A percentile compares a stretch with the other conserved stretches of the same genome.
These are phyloP conservation scores for Rutstroemia sp. DNA, from an alignment of 2,329 filamentous ascomycete species.

Conservation along the genomic window DNA sequence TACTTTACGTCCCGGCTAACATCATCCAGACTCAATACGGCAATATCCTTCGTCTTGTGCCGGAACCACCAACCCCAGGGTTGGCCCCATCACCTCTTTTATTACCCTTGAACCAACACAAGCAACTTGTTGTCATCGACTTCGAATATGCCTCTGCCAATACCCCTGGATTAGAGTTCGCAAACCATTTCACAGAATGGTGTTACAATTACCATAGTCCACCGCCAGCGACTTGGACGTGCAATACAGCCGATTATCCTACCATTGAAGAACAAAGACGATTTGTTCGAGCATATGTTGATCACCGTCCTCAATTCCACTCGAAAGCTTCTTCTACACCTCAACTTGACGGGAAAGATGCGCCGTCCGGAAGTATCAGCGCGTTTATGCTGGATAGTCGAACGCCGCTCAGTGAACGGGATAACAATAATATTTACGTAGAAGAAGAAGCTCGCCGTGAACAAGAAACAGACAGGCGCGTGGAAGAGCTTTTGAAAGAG, in stretches of 20 bases:
- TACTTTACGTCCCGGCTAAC: constrained; percentile 7
- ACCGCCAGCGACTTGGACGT: constrained; percentile 51
- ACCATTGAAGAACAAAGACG: constrained; percentile 71
- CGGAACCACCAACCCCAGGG: constrained; percentile 42
- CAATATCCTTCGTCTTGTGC: constrained; percentile 75
- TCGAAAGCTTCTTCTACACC: constrained; percentile 36
- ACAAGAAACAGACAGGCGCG: constrained; percentile 56
- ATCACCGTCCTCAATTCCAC: constrained; percentile 65
- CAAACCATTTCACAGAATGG: constrained; percentile 98
- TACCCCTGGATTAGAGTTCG: constrained; percentile 79
- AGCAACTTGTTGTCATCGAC: constrained; percentile 93
- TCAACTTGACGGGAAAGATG: constrained; percentile 26
- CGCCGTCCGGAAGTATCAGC: constrained; percentile 19
- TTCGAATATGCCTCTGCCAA: constrained; percentile 97
- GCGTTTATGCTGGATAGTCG: constrained; percentile 77
- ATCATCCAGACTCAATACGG: constrained; percentile 81
- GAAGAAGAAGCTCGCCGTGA: constrained; percentile 58
- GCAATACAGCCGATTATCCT: constrained; percentile 66
- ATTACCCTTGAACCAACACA: constrained; percentile 86
- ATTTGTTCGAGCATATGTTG: constrained; percentile 81
- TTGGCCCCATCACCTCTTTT: constrained; percentile 64
- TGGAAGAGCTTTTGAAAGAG: constrained; percentile 68
- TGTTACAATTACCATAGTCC: constrained; percentile 92
- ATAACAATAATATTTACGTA: constrained; percentile 21
- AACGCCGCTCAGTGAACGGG: constrained; percentile 32